Conservation (phyloP, 805 yeast species). For the Yarrowia alimentaria region DNA sequence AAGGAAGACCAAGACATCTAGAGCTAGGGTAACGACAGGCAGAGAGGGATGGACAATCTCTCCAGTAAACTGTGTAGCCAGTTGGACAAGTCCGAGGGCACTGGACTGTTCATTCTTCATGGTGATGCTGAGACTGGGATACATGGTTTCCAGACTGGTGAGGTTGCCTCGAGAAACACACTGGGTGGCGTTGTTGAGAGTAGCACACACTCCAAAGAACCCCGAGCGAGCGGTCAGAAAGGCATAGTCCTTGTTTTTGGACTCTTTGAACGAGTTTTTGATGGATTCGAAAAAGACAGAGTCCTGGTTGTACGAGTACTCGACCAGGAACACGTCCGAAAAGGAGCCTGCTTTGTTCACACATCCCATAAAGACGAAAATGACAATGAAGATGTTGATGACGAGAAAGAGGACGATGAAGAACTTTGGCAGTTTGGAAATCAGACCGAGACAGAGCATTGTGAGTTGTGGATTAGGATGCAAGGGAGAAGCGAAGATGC, state of each 20-base stretch:
- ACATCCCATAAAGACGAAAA: slow-evolving; percentile 12
- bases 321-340: slow-evolving; percentile 3
- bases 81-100: slow-evolving; percentile 10
- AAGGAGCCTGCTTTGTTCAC: slow-evolving; percentile 1
- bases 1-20: background rate
- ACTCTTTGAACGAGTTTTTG: slow-evolving; percentile 1
- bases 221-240: slow-evolving; percentile 5
- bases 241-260: background rate
- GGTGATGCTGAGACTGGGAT: slow-evolving; percentile 6
- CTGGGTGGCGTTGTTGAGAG: background rate
- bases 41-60: slow-evolving; percentile 10
- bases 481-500: too few species aligned
- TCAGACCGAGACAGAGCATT: slow-evolving; percentile 9
- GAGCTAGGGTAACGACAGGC: slow-evolving; percentile 4
- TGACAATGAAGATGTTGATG: slow-evolving; percentile 11
- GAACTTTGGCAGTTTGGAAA: slow-evolving; percentile 11
- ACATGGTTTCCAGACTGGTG: slow-evolving; percentile 5
- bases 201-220: slow-evolving; percentile 2
- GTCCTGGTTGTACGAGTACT: slow-evolving; percentile 19
- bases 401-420: slow-evolving; percentile 6
- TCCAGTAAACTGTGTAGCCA: slow-evolving; percentile 18
- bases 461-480: background rate
- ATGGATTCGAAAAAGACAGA: slow-evolving; percentile 12
- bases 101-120: background rate
- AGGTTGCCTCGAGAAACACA: slow-evolving; percentile 13